Evolutionary conservation across 495 filamentous ascomycete species (phyloP).

Genomic region (Penicillium fimorum): DNA sequence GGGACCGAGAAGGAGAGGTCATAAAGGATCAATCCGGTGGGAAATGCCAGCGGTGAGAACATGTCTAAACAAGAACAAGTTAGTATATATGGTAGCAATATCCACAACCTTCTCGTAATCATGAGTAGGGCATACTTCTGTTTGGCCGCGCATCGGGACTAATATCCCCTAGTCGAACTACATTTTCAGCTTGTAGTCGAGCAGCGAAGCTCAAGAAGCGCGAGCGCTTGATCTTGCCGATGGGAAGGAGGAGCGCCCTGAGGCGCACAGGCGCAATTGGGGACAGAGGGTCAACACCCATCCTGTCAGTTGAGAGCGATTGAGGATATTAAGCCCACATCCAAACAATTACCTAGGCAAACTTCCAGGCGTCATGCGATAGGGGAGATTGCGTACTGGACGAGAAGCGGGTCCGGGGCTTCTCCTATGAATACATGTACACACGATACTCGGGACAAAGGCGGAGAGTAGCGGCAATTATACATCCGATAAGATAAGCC

Average conservation of each 20-base stretch:
- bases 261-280: constrained; percentile 87
- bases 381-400: constrained; percentile 5
- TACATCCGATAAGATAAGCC: constrained; percentile 8
- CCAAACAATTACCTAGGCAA: constrained; percentile 25
- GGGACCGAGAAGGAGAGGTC: constrained; percentile 79
- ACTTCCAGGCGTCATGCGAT: constrained; percentile 28
- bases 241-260: constrained; percentile 75
- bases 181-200: constrained; percentile 73
- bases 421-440: not conserved
- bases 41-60: constrained; percentile 93
- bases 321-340: constrained; percentile 37
- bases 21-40: constrained; percentile 84
- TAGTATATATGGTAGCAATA: constrained; percentile 19
- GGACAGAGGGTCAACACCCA: constrained; percentile 83
- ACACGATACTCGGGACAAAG: not conserved
- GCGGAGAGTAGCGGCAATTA: constrained; percentile 1
- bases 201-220: constrained; percentile 77
- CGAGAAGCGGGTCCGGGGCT: not conserved
- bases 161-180: constrained; percentile 86
- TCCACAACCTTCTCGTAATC: not conserved
- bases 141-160: constrained; percentile 84
- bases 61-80: constrained; percentile 61
- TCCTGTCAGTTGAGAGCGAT: constrained; percentile 50
- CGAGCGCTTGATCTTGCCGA: constrained; percentile 79
- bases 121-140: constrained; percentile 62